A percentile compares a stretch with the other conserved stretches of the same genome.
Conservation (phyloP, 805 yeast genomes). For the Ogataea paradorogensis region DNA sequence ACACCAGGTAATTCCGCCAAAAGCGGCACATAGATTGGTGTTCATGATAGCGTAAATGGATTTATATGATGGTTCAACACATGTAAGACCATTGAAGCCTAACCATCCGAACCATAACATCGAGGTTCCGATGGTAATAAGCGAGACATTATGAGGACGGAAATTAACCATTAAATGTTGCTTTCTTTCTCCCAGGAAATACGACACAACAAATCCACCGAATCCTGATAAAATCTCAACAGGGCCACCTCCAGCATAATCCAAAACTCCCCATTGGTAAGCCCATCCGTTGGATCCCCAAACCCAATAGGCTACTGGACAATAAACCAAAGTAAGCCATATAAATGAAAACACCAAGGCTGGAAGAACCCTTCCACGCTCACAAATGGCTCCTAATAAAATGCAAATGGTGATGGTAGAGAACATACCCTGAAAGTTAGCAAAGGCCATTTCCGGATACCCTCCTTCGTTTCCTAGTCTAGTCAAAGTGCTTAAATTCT, state of each 20-base stretch:
- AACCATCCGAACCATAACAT: conserved; percentile 95
- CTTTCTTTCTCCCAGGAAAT: conserved; percentile 72
- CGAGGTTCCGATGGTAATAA: conserved; percentile 84
- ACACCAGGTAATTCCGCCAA: conserved; percentile 93
- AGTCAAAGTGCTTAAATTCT: conserved; percentile 53
- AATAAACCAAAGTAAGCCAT: conserved; percentile 90
- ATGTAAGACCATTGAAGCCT: conserved; percentile 90
- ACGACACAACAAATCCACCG: conserved; percentile 84
- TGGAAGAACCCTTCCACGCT: conserved; percentile 87
- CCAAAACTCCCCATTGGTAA: conserved; percentile 83
- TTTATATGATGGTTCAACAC: conserved; percentile 75
- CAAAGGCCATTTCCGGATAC: conserved; percentile 83
- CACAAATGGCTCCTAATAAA: conserved; percentile 89
- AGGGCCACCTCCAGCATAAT: conserved; percentile 98
- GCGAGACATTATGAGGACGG: conserved; percentile 92
- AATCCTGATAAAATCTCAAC: conserved; percentile 92
- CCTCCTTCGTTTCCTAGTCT: conserved; percentile 28
- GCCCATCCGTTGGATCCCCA: conserved; percentile 98
- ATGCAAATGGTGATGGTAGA: conserved; percentile 89
- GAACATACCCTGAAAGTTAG: conserved; percentile 88
- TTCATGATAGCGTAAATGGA: conserved; percentile 91
- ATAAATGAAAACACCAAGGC: conserved; percentile 75
- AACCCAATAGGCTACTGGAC: conserved; percentile 94
- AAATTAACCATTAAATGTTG: conserved; percentile 78
- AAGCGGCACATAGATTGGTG: conserved; percentile 83